Base-by-base conservation (phyloP, 2,329 filamentous ascomycete species). In the Bipolaris zeicola region DNA sequence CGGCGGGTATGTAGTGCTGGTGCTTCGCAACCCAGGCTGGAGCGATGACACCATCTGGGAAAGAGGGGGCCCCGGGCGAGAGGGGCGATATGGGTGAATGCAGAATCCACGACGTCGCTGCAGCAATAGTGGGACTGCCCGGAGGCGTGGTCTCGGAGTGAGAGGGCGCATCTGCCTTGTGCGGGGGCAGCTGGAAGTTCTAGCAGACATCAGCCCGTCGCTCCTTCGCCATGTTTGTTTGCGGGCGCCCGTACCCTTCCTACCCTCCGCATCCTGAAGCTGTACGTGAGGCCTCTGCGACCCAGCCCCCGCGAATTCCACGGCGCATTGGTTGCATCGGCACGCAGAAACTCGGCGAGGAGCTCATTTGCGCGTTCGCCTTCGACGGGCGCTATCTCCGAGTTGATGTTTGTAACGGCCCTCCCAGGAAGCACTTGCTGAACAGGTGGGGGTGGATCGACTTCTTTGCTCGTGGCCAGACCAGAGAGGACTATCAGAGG, bases 21-120 rank as follows among this genome's bases (percentile, higher is more conserved):
- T 98, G 94, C 74, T 98, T 99, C 57, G 86, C 85, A 52, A 96
- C 82, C 94, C 94, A 99, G 58, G 85, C 78, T 18, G 88, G 83
- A 58, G 92, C 87, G 73, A 97, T 87, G 56, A 97, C 80, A 4
- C 94, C 95, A 77, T 98, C 95, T 6, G 94, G 93, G 71, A 95
- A 98, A 2, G 96, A 83, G 2, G 87, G 82, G 6, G 94, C 96
- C 6, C 84, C 84, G 3, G 93, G 92, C 37, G 90, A 95, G 28
- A 98, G 82, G 0, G 94, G 95, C 2, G 95, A 98, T 64, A 96
- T 87, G 1, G 93, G 91, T 11, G 95, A 98, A 76, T 98, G 94
- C 4, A 96, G 79, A n/a, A 87, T 80, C 57, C 77, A 78, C 45
- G 70, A 72, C 14, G 68, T 68, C 37, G 68, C 71, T 66, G 82